Evolutionary conservation across 129 eudicot species (phyloP).

Genomic region (Helianthus annuus): DNA sequence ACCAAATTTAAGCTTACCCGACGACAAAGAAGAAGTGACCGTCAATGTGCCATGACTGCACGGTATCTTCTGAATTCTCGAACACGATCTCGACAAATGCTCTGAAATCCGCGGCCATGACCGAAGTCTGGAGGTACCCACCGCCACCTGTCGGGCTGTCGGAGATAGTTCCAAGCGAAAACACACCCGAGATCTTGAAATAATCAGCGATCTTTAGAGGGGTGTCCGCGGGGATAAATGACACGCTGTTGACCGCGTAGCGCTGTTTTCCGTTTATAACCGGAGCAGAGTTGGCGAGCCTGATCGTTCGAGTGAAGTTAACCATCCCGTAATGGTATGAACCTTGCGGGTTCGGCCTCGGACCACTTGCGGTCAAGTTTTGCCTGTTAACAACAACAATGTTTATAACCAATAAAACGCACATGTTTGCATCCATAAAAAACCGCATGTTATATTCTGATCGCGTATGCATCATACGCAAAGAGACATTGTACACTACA

Average conservation of each 20-base stretch:
- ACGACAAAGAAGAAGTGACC: constrained; percentile 79
- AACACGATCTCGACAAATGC: constrained; percentile 62
- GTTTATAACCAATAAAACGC: neutral
- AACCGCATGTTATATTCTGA: too few relatives aligned
- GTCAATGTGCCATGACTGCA: constrained; percentile 78
- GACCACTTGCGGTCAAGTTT: constrained; percentile 82
- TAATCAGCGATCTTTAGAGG: constrained; percentile 76
- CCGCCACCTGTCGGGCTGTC: constrained; percentile 60
- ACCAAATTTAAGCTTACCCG: constrained; percentile 44
- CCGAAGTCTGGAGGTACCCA: constrained; percentile 67
- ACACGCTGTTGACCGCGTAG: constrained; percentile 68
- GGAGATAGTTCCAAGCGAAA: constrained; percentile 48
- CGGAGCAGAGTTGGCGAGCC: constrained; percentile 70
- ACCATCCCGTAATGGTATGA: constrained; percentile 76
- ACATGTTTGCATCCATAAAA: too few relatives aligned
- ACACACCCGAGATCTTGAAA: constrained; percentile 68
- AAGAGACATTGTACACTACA: too few relatives aligned
- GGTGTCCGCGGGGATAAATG: constrained; percentile 66
- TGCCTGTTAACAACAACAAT: constrained; percentile 40
- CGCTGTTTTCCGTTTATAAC: constrained; percentile 61
- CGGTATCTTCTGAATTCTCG: constrained; percentile 57
- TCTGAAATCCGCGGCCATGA: constrained; percentile 68
- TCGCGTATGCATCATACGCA: too few relatives aligned
- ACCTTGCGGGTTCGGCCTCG: constrained; percentile 87
- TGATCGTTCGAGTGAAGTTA: constrained; percentile 56